Base-by-base conservation (phyloP, 75 land plant species). In the Selaginella tamariscina region DNA sequence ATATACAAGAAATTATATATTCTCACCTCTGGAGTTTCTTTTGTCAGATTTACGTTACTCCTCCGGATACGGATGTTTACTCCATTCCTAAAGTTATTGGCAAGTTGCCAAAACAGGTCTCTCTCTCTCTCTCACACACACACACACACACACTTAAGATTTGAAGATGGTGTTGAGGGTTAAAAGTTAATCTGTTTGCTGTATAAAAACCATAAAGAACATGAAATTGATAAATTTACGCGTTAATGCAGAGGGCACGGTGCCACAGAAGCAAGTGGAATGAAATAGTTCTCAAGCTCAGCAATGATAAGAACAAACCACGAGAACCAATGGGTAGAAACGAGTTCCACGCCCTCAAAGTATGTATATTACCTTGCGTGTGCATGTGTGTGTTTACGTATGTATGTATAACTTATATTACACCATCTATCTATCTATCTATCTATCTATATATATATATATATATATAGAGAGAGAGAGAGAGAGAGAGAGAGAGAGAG, bases 21-120 rank as follows among this genome's bases (percentile, higher is more conserved):
- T 13, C 13, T 13, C 54, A 49, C 54, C 20, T 13, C 13, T 20
- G 13, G 20, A 13, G 13, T 13, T 49, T 49, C 54, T 29, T 32
- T 56, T 59, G 27, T 32, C 72, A 94, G 99, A 94, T 94, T 96
- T 94, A 94, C 79, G 99, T 90, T 22, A 87, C 96, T 30, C 89
- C 96, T 29, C 99, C 99, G 2, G 99, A 94, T 33, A 94, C 87
- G 1, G 99, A 94, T 79, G 75, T 91, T 20, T 94, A 94, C 78
- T 76, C 99, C 15, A 85, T 94, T 55, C 99, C 99, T 0, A 85
- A 73, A 68, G 91, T 85, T 69, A 73, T 91, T 30, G 91, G 91
- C 11, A 86, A 85, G 31, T 79, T 94, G 91, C 99, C 99, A 54
- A 74, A 82, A 64, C 89, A 87, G 91, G 99, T 59, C 26, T 59